phyloP scores from a whole-genome alignment of 305 asterid species.

The Fraxinus dipetala region DNA sequence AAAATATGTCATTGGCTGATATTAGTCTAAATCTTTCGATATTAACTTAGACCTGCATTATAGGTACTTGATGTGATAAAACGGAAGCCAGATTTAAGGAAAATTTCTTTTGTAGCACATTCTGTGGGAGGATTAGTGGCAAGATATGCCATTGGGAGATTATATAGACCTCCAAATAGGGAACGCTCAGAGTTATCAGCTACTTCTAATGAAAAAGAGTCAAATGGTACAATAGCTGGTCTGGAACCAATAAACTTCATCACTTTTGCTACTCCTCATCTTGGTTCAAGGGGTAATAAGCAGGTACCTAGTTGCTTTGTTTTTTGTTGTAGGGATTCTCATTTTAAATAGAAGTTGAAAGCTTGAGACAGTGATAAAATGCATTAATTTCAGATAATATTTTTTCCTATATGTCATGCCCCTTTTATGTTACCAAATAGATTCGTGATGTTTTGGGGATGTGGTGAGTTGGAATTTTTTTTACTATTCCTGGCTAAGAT shows the following conservation, averaged over 20 bases:
- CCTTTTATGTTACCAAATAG: neutral
- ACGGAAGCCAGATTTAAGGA: slow-evolving; percentile 61
- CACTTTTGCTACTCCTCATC: slow-evolving; percentile 97
- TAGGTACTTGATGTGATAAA: slow-evolving; percentile 77
- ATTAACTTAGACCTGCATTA: slow-evolving; percentile 29
- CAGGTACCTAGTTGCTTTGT: slow-evolving; percentile 51
- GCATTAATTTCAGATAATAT: neutral
- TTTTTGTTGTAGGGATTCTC: neutral
- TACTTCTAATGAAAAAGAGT: slow-evolving; percentile 35
- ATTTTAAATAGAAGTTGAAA: neutral
- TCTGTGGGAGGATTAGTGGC: slow-evolving; percentile 98
- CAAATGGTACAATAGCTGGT: slow-evolving; percentile 73
- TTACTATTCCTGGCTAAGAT: neutral
- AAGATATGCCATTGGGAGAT: slow-evolving; percentile 82
- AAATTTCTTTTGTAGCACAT: slow-evolving; percentile 91
- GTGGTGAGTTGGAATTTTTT: neutral
- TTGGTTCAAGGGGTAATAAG: slow-evolving; percentile 96
- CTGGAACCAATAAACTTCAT: slow-evolving; percentile 80
- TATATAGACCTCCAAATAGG: slow-evolving; percentile 52
- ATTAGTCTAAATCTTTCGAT: slow-evolving; percentile 8
- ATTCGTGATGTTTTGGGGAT: neutral
- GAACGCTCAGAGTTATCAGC: slow-evolving; percentile 43
- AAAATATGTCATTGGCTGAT: neutral
- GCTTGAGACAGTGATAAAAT: neutral
- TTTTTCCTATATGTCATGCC: neutral